phyloP scores from a whole-genome alignment of 192 early-diverging fungal genomes.

The Pilobolus umbonatus region DNA sequence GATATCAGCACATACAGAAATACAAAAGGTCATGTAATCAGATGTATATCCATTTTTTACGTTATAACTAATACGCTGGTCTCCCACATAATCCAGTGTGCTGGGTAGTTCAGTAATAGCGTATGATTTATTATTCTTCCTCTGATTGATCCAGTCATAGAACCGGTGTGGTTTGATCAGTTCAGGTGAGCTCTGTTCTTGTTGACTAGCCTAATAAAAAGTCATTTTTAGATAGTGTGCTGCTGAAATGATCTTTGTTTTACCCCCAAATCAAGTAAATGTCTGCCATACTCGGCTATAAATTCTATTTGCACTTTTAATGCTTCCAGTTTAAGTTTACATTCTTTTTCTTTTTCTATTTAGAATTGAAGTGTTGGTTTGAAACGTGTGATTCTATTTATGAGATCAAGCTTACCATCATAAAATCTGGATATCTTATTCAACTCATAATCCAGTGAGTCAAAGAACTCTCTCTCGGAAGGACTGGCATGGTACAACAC shows the following conservation, averaged over 20 bases:
- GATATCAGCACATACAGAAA: no score
- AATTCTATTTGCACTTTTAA: constrained; percentile 43
- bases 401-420: constrained; percentile 25
- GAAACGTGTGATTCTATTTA: background rate
- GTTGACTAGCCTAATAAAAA: no score
- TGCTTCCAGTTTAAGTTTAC: constrained; percentile 39
- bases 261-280: constrained; percentile 33
- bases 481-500: constrained; percentile 26
- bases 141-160: constrained; percentile 6
- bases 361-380: background rate
- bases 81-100: background rate
- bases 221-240: no score
- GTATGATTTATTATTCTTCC: constrained; percentile 1
- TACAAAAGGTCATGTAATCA: background rate
- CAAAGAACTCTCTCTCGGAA: constrained; percentile 38
- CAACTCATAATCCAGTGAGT: constrained; percentile 37
- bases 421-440: constrained; percentile 42
- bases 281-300: constrained; percentile 40
- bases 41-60: background rate
- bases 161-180: background rate
- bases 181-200: no score
- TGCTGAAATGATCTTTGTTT: no score
- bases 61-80: constrained; percentile 23
- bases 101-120: constrained; percentile 3
- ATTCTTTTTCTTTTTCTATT: constrained; percentile 43